A percentile compares a stretch with the other conserved stretches of the same genome.
Evolutionary conservation across 2,329 filamentous ascomycete genomes (phyloP).

Genomic region (Xylaria sp.): DNA sequence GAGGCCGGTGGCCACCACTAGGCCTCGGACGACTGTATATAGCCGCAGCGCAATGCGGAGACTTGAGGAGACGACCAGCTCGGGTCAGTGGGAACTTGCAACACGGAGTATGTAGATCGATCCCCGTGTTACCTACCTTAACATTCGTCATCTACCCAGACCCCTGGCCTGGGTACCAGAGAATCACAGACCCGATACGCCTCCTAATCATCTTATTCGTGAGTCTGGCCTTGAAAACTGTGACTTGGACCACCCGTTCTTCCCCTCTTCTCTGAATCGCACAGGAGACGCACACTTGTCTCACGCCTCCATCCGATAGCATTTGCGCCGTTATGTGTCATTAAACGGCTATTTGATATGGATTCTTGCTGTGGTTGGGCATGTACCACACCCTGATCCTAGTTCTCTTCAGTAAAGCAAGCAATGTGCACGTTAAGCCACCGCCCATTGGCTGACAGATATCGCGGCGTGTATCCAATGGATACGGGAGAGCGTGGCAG

Average conservation of each 20-base stretch:
- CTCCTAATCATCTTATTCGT: slow-evolving; percentile 16
- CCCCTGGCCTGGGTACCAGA: slow-evolving; percentile 3
- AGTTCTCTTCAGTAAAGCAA: slow-evolving; percentile 7
- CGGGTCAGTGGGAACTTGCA: slow-evolving; percentile 4
- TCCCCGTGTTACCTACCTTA: slow-evolving; percentile 7
- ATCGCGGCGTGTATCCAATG: slow-evolving; percentile 15
- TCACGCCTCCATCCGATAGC: slow-evolving; percentile 12
- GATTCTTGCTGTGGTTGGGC: slow-evolving; percentile 12
- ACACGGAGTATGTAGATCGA: slow-evolving; percentile 10
- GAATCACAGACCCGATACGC: slow-evolving; percentile 12
- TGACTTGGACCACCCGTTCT: slow-evolving; percentile 22
- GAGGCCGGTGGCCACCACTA: neutral
- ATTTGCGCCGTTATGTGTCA: slow-evolving; percentile 2
- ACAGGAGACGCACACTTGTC: slow-evolving; percentile 19
- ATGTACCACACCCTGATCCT: slow-evolving; percentile 8
- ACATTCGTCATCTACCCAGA: neutral
- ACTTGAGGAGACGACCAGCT: neutral
- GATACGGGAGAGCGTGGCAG: slow-evolving; percentile 20
- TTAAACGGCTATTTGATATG: slow-evolving; percentile 3
- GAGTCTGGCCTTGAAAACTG: slow-evolving; percentile 13
- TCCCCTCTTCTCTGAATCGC: slow-evolving; percentile 13
- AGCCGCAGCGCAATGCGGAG: neutral
- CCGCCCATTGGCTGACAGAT: slow-evolving; percentile 23
- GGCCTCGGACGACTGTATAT: slow-evolving; percentile 6
- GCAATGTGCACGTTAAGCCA: slow-evolving; percentile 8